Evolutionary conservation across 129 eudicot genomes (phyloP).

Genomic region (Solidago caesia): DNA sequence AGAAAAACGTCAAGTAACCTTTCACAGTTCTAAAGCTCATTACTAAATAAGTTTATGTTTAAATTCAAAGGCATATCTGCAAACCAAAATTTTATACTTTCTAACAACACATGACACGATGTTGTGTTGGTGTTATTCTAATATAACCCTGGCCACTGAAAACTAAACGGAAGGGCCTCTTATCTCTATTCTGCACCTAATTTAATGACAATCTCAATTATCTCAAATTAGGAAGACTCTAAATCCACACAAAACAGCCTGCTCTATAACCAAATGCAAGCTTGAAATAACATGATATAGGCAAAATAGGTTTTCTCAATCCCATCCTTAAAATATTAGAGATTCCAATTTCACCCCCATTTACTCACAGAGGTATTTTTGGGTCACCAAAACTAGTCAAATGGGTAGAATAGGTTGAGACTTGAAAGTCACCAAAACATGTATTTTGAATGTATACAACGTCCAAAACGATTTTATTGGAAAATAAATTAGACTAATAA

Average conservation of each 20-base stretch:
- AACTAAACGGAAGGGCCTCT: neutral
- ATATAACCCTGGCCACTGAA: neutral
- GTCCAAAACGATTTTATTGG: no score
- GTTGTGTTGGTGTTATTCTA: slow-evolving; percentile 2
- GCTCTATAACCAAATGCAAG: neutral
- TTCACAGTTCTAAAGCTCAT: slow-evolving; percentile 62
- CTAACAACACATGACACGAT: neutral
- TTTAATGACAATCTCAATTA: neutral
- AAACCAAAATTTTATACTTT: neutral
- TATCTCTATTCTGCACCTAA: neutral
- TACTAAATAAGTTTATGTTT: slow-evolving; percentile 38
- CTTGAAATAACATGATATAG: neutral
- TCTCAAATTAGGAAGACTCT: neutral
- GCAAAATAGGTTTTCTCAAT: neutral
- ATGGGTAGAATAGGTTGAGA: no score
- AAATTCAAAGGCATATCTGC: slow-evolving; percentile 13
- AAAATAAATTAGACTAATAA: no score
- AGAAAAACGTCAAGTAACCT: slow-evolving; percentile 86
- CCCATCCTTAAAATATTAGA: neutral
- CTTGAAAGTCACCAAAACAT: no score
- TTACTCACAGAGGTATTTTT: no score
- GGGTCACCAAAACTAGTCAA: no score
- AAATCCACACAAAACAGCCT: neutral
- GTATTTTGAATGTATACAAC: no score
- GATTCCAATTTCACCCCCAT: no score